A percentile compares a stretch with the other conserved stretches of the same genome.
Evolutionary conservation across 2,329 filamentous ascomycete species (phyloP).

Genomic region (Aspergillus neoniger): DNA sequence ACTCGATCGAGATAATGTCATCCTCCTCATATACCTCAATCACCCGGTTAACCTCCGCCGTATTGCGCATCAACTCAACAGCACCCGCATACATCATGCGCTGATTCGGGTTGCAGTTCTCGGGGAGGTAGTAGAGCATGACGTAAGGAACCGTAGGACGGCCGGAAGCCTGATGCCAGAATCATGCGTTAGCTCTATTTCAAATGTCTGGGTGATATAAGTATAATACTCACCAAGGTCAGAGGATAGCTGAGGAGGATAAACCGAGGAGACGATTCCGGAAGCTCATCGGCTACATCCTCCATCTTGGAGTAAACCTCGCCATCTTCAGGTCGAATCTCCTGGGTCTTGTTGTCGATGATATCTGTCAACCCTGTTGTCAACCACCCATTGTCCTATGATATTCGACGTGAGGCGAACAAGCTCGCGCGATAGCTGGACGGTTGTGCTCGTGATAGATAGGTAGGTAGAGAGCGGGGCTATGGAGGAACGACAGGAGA

Average conservation of each 20-base stretch:
- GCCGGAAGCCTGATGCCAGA: constrained; percentile 66
- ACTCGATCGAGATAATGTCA: constrained; percentile 79
- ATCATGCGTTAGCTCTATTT: neutral
- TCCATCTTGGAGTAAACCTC: constrained; percentile 79
- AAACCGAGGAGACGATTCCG: constrained; percentile 87
- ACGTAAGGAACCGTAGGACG: constrained; percentile 89
- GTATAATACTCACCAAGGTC: constrained; percentile 65
- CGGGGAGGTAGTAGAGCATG: constrained; percentile 89
- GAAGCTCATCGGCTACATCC: constrained; percentile 82
- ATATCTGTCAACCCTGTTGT: constrained; percentile 60
- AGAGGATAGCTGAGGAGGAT: constrained; percentile 88
- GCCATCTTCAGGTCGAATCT: constrained; percentile 82
- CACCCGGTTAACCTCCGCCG: constrained; percentile 82
- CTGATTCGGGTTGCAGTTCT: constrained; percentile 81
- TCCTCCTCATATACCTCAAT: constrained; percentile 81
- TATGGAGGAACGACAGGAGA: constrained; percentile 11
- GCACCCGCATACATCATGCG: constrained; percentile 95
- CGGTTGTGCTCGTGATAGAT: neutral
- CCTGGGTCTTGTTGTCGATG: constrained; percentile 86
- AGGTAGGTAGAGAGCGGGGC: neutral
- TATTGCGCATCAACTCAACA: constrained; percentile 93
- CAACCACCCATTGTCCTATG: constrained; percentile 13
- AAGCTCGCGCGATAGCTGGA: neutral
- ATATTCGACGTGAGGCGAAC: neutral
- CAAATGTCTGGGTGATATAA: neutral